Percentiles rank a stretch among this genome's conserved stretches.
Evolutionary conservation across 495 filamentous ascomycete species (phyloP).

Genomic region (Penicillium riverlandense): DNA sequence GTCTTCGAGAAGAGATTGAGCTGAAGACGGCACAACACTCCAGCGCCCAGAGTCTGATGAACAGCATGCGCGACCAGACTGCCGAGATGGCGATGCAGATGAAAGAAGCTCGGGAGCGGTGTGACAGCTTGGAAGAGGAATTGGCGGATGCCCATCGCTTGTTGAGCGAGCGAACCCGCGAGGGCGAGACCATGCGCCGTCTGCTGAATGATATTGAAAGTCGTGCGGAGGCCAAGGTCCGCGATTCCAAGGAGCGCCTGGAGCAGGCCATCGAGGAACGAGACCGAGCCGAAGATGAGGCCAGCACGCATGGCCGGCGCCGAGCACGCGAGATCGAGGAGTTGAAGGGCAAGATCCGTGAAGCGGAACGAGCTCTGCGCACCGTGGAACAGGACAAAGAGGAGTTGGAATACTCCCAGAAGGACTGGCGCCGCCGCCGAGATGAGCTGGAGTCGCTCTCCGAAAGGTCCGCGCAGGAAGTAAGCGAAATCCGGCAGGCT

Average conservation of each 20-base stretch:
- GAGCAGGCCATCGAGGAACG: slow-evolving; percentile 85
- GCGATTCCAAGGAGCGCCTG: slow-evolving; percentile 85
- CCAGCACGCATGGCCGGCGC: slow-evolving; percentile 65
- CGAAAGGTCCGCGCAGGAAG: slow-evolving; percentile 61
- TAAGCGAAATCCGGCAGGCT: slow-evolving; percentile 64
- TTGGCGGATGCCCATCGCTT: slow-evolving; percentile 80
- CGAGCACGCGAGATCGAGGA: slow-evolving; percentile 83
- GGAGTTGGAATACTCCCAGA: slow-evolving; percentile 62
- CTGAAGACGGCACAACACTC: slow-evolving; percentile 79
- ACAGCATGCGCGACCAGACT: slow-evolving; percentile 87
- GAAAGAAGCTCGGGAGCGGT: slow-evolving; percentile 77
- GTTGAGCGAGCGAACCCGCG: slow-evolving; percentile 85
- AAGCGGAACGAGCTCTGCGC: slow-evolving; percentile 70
- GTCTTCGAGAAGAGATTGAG: slow-evolving; percentile 73
- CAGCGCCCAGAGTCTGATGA: slow-evolving; percentile 76
- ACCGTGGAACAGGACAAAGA: slow-evolving; percentile 59
- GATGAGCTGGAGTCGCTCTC: slow-evolving; percentile 67
- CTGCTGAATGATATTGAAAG: slow-evolving; percentile 82
- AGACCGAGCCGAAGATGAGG: slow-evolving; percentile 87
- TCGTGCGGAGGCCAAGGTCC: slow-evolving; percentile 66
- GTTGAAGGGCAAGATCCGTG: slow-evolving; percentile 65
- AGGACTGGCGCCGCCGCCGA: slow-evolving; percentile 63
- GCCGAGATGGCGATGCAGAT: slow-evolving; percentile 86
- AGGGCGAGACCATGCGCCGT: slow-evolving; percentile 91
- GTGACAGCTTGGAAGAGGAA: slow-evolving; percentile 89